These are phyloP conservation scores for Astrothelium macrocarpum DNA, from an alignment of 495 filamentous ascomycete genomes.

Conservation along the genomic window DNA sequence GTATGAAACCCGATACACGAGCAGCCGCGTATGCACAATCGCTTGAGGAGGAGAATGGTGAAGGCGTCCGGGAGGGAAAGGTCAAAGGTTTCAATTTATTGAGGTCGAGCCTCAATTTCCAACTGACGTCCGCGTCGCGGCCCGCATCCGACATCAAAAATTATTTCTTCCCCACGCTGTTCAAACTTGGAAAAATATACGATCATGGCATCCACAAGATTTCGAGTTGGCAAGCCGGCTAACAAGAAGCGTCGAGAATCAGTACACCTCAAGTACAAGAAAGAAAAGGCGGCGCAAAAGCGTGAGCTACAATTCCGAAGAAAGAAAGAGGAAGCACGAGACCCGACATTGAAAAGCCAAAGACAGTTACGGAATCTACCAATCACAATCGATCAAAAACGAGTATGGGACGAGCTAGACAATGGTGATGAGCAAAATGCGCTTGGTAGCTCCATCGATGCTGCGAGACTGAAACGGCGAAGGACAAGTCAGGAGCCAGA, in stretches of 20 bases:
- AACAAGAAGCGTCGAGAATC: slow-evolving; percentile 73
- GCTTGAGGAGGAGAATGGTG: background rate
- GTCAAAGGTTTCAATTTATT: background rate
- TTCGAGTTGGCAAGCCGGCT: slow-evolving; percentile 20
- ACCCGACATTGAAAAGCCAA: slow-evolving; percentile 63
- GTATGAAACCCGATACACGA: background rate
- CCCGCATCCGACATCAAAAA: background rate
- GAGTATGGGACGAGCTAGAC: slow-evolving; percentile 88
- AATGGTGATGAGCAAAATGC: slow-evolving; percentile 48
- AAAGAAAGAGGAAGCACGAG: slow-evolving; percentile 73
- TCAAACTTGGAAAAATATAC: too few relatives aligned
- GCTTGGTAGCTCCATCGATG: slow-evolving; percentile 65
- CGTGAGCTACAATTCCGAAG: slow-evolving; percentile 66
- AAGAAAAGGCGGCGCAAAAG: slow-evolving; percentile 55
- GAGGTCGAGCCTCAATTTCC: too few relatives aligned
- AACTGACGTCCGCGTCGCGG: background rate
- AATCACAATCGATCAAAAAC: slow-evolving; percentile 74
- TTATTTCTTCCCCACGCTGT: too few relatives aligned
- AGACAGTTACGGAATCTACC: slow-evolving; percentile 71
- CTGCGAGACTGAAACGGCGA: slow-evolving; percentile 63
- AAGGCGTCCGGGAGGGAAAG: background rate
- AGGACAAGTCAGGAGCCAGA: slow-evolving; percentile 29
- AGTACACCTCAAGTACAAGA: slow-evolving; percentile 70
- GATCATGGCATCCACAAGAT: slow-evolving; percentile 28
- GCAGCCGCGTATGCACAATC: background rate